These are phyloP conservation scores for Salvia rosmarinus DNA, from an alignment of 257 asterid genomes.

Conservation along the genomic window DNA sequence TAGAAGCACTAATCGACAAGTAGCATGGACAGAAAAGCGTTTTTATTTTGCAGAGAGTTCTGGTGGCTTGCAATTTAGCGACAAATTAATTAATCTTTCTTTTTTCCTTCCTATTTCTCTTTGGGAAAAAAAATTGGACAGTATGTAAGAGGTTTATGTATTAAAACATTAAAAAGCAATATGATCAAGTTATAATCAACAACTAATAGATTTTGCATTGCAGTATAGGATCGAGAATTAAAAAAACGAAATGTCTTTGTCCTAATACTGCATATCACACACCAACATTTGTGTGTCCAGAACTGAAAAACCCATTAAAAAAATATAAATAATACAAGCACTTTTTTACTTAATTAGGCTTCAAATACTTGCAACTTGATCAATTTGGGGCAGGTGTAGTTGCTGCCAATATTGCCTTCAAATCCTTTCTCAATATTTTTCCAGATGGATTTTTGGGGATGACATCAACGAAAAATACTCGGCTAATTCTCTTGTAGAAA, in stretches of 20 bases:
- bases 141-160: no score
- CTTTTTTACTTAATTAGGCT: slow-evolving; percentile 9
- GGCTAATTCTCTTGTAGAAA: slow-evolving; percentile 78
- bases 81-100: no score
- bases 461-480: slow-evolving; percentile 70
- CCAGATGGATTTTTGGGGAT: slow-evolving; percentile 91
- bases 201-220: background rate
- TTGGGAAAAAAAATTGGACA: no score
- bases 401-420: slow-evolving; percentile 65
- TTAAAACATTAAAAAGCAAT: background rate
- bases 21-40: no score
- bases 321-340: background rate
- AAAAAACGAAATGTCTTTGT: background rate
- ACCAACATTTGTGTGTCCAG: slow-evolving; percentile 19
- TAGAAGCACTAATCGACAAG: no score
- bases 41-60: no score
- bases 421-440: slow-evolving; percentile 85
- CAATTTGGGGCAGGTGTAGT: slow-evolving; percentile 29
- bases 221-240: slow-evolving; percentile 11
- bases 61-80: no score
- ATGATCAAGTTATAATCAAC: background rate
- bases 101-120: no score
- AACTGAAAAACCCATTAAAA: background rate
- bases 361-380: slow-evolving; percentile 15
- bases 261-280: slow-evolving; percentile 17